A percentile compares a stretch with the other conserved stretches of the same genome.
These are phyloP conservation scores for Pleoardoris graminearum DNA, from an alignment of 2,329 filamentous ascomycete species.

Conservation along the genomic window DNA sequence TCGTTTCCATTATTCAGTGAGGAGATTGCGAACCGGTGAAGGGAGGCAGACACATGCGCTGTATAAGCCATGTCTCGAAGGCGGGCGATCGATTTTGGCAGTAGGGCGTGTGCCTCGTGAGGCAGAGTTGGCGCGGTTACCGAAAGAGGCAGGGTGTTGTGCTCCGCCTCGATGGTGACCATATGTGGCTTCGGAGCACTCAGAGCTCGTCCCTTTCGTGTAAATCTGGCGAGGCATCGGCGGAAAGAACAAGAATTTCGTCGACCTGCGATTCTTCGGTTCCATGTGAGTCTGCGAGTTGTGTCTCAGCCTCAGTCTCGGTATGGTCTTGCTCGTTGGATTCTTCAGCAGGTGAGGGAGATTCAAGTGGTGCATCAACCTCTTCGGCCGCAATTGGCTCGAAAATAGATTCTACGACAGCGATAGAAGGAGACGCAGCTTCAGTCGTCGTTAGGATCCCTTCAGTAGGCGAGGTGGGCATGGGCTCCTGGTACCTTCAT, in stretches of 20 bases:
- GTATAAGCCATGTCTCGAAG: not conserved
- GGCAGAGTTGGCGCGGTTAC: not conserved
- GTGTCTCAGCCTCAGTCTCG: not conserved
- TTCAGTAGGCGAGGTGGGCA: too few species aligned
- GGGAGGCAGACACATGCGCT: not conserved
- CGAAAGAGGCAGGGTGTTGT: not conserved
- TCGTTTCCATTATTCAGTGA: not conserved
- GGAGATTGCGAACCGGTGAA: not conserved
- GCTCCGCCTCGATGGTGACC: conserved; percentile 3
- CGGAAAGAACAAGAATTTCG: not conserved
- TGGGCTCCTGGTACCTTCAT: too few species aligned
- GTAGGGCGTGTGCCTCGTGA: not conserved
- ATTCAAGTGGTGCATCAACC: not conserved
- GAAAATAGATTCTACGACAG: not conserved
- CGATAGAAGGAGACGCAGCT: not conserved
- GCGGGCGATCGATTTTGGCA: not conserved
- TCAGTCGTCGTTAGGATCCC: too few species aligned
- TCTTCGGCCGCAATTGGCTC: not conserved
- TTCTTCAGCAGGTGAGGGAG: not conserved
- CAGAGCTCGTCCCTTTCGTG: conserved; percentile 6
- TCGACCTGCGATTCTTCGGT: not conserved
- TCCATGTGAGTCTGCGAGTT: not conserved
- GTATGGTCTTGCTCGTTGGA: not conserved
- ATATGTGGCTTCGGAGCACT: not conserved
- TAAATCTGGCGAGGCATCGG: not conserved